Percentiles rank a stretch among this genome's conserved stretches.
phyloP scores from a whole-genome alignment of 1,284 basidiomycete species.

The Tylopilus orsonianus region DNA sequence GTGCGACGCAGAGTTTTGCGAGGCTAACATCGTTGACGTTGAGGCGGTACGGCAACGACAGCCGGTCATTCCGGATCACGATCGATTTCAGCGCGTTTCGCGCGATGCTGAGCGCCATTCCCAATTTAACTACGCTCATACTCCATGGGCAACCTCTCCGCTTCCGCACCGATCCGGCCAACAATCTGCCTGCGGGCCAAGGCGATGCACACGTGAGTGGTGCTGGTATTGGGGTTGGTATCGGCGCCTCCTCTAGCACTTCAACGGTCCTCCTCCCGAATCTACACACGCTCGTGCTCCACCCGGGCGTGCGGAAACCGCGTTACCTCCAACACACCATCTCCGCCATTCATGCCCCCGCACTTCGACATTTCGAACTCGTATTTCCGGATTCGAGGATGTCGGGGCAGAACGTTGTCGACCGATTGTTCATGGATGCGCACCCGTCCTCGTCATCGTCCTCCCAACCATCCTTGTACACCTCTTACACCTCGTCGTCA shows the following conservation, averaged over 20 bases:
- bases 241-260: not conserved
- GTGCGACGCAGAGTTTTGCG: conserved; percentile 20
- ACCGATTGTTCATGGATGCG: conserved; percentile 23
- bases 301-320: conserved; percentile 32
- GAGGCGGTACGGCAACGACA: conserved; percentile 30
- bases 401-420: conserved; percentile 27
- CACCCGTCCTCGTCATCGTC: conserved; percentile 4
- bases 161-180: conserved; percentile 21
- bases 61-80: conserved; percentile 28
- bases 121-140: conserved; percentile 25
- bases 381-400: conserved; percentile 33
- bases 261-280: conserved; percentile 22
- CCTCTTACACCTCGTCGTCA: conserved; percentile 5
- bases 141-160: conserved; percentile 31
- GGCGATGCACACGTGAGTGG: conserved; percentile 1
- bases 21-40: conserved; percentile 28
- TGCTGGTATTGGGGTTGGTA: not conserved
- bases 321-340: conserved; percentile 34
- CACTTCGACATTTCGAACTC: conserved; percentile 33
- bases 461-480: conserved; percentile 1
- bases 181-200: conserved; percentile 11
- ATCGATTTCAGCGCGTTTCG: conserved; percentile 30
- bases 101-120: conserved; percentile 26
- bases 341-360: conserved; percentile 29
- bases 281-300: conserved; percentile 31